Evolutionary conservation across 345 rosid genomes (phyloP).

Genomic region (Psidium friedrichsthalianum): DNA sequence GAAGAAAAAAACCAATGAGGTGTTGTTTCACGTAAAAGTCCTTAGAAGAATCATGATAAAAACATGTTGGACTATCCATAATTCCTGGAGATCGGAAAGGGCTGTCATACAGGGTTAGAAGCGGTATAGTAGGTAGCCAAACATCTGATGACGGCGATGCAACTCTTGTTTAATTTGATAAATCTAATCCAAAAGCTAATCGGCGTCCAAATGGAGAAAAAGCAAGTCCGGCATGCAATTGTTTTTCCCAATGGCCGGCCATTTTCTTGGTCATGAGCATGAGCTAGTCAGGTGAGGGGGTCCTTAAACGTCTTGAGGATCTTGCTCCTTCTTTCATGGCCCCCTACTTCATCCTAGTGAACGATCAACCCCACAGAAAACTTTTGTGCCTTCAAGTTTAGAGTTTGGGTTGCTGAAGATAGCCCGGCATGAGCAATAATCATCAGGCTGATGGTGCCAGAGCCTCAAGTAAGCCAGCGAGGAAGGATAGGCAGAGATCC

Average conservation of each 20-base stretch:
- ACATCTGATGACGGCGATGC: neutral
- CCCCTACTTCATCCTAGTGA: neutral
- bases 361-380: neutral
- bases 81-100: neutral
- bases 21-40: neutral
- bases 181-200: neutral
- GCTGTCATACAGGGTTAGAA: neutral
- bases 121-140: neutral
- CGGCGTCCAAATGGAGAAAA: neutral
- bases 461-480: neutral
- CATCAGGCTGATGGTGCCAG: neutral
- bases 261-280: neutral
- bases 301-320: neutral
- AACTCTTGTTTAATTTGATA: neutral
- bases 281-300: neutral
- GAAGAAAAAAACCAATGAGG: neutral
- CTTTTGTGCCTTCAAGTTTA: neutral
- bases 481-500: neutral
- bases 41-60: neutral
- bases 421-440: neutral
- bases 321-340: neutral
- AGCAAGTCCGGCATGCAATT: neutral
- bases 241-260: neutral
- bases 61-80: neutral
- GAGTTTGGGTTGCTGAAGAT: neutral